Percentiles rank a stretch among this genome's conserved stretches.
Evolutionary conservation across 2,329 filamentous ascomycete species (phyloP).

Genomic region (Dryadomyces quercus-mongolicae): DNA sequence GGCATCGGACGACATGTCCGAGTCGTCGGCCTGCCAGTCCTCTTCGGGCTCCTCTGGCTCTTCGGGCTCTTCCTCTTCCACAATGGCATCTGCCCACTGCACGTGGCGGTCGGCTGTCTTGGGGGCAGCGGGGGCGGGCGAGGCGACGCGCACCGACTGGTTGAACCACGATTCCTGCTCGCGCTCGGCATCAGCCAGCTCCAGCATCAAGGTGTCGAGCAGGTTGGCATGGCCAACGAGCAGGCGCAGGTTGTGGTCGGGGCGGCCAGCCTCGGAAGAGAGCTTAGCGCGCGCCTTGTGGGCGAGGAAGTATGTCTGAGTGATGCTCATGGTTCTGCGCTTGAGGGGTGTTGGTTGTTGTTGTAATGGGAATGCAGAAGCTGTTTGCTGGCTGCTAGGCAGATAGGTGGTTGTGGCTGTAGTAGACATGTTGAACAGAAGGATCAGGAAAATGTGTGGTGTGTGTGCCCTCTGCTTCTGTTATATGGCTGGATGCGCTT

Average conservation of each 20-base stretch:
- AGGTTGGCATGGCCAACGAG: slow-evolving; percentile 98
- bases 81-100: slow-evolving; percentile 74
- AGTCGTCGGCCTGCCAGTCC: slow-evolving; percentile 53
- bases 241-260: slow-evolving; percentile 88
- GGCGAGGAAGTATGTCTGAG: slow-evolving; percentile 96
- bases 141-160: slow-evolving; percentile 67
- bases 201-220: slow-evolving; percentile 85
- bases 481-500: neutral
- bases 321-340: slow-evolving; percentile 90
- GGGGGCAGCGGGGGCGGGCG: slow-evolving; percentile 15
- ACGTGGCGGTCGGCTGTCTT: slow-evolving; percentile 53
- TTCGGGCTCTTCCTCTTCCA: slow-evolving; percentile 39
- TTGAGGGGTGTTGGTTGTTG: slow-evolving; percentile 23
- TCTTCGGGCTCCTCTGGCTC: slow-evolving; percentile 37
- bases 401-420: neutral
- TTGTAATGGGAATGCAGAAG: neutral
- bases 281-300: slow-evolving; percentile 96
- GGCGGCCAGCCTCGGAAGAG: slow-evolving; percentile 74
- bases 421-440: neutral
- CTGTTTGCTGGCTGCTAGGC: neutral
- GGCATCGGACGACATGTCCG: slow-evolving; percentile 37
- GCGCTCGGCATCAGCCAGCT: slow-evolving; percentile 80
- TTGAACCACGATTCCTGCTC: slow-evolving; percentile 99
- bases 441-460: neutral
- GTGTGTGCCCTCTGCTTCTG: neutral